Evolutionary conservation across 192 early-diverging fungal species (phyloP).

Genomic region (Backusella sp.): DNA sequence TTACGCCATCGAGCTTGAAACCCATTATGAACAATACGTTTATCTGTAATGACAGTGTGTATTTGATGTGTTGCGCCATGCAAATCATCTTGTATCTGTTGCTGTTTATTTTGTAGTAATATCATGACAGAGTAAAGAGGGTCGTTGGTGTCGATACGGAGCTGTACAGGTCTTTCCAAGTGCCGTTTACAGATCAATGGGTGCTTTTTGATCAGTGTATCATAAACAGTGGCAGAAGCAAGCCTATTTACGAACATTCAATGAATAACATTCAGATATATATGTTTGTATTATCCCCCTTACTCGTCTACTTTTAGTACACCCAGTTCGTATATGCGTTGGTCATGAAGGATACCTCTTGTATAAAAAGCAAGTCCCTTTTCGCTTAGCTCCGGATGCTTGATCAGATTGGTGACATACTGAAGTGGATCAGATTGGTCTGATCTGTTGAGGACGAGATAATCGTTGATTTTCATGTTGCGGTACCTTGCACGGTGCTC

Average conservation of each 20-base stretch:
- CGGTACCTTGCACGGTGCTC: not conserved
- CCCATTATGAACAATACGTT: not conserved
- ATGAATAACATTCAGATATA: too few species aligned
- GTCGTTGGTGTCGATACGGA: not conserved
- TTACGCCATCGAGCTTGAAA: conserved; percentile 7
- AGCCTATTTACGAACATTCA: not conserved
- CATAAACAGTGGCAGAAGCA: not conserved
- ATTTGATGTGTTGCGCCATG: not conserved
- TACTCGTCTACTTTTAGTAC: not conserved
- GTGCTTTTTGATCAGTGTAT: not conserved
- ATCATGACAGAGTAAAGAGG: not conserved
- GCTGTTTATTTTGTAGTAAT: not conserved
- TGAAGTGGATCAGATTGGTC: not conserved
- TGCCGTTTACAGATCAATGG: conserved; percentile 1
- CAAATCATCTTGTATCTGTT: not conserved
- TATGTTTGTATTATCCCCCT: not conserved
- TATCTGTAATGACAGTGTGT: not conserved
- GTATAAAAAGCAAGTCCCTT: not conserved
- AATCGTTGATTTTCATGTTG: not conserved
- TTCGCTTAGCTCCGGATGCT: not conserved
- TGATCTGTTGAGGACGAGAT: not conserved
- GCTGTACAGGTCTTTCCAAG: not conserved
- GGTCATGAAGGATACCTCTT: not conserved
- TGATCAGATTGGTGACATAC: not conserved
- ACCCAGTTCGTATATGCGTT: not conserved